These are phyloP conservation scores for Trichoderma asperellum DNA, from an alignment of 2,329 filamentous ascomycete species.

Conservation along the genomic window DNA sequence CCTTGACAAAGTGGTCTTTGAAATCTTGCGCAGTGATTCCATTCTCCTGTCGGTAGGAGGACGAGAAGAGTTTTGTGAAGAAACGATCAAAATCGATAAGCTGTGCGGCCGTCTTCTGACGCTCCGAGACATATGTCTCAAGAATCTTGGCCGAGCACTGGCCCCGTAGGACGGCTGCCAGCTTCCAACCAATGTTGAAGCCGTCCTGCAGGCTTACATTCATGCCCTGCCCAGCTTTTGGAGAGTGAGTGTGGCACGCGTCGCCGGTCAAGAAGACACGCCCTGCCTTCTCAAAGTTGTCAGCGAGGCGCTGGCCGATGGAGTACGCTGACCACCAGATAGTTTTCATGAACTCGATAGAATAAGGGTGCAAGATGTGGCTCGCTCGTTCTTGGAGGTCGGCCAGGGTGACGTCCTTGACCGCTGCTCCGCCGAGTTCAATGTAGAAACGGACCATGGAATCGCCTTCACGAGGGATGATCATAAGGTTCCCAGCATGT, in stretches of 20 bases:
- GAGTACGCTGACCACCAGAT: slow-evolving; percentile 12
- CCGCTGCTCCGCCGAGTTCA: not conserved
- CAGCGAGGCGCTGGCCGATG: not conserved
- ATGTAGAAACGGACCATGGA: slow-evolving; percentile 15
- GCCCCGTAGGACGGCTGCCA: not conserved
- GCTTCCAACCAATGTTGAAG: slow-evolving; percentile 9
- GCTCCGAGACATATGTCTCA: slow-evolving; percentile 1
- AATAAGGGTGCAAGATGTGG: slow-evolving; percentile 4
- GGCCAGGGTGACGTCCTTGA: not conserved
- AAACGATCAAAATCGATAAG: slow-evolving; percentile 11
- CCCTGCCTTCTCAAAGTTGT: not conserved
- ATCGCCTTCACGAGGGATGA: slow-evolving; percentile 1
- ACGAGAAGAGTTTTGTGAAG: slow-evolving; percentile 6
- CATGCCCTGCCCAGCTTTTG: slow-evolving; percentile 13
- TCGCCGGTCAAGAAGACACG: slow-evolving; percentile 4
- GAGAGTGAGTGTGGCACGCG: not conserved
- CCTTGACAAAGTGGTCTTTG: slow-evolving; percentile 10
- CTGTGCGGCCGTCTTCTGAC: slow-evolving; percentile 3
- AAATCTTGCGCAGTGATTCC: not conserved
- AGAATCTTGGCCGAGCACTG: not conserved
- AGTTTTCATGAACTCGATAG: not conserved
- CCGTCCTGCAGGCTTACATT: slow-evolving; percentile 1
- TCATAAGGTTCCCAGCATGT: not conserved
- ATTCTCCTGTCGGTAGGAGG: slow-evolving; percentile 1
- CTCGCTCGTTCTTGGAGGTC: not conserved